These are phyloP conservation scores for Candida sanyaensis DNA, from an alignment of 1,139 yeast species.

Conservation along the genomic window DNA sequence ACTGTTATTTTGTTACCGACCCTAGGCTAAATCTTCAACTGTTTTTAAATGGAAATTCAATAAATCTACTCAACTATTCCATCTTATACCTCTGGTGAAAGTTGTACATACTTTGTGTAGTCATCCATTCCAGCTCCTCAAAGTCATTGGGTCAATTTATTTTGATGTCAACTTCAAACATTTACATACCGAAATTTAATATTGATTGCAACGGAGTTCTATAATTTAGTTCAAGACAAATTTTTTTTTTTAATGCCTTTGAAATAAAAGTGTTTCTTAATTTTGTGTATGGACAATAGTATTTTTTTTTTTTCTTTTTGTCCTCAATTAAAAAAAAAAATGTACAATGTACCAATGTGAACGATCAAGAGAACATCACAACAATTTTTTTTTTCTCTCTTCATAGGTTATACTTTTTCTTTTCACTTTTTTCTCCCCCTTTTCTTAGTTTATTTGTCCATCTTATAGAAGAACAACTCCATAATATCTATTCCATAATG, in stretches of 20 bases:
- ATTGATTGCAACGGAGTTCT: too few species aligned
- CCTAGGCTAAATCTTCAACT: not conserved
- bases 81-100: not conserved
- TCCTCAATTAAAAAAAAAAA: too few species aligned
- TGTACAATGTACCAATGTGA: not conserved
- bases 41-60: not conserved
- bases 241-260: not conserved
- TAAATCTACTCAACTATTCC: not conserved
- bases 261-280: not conserved
- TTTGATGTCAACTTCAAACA: too few species aligned
- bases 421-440: conserved; percentile 3
- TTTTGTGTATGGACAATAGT: not conserved
- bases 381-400: conserved; percentile 4
- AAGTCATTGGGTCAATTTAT: too few species aligned
- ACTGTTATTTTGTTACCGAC: not conserved
- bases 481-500: conserved; percentile 17
- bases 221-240: too few species aligned
- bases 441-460: not conserved
- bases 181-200: too few species aligned
- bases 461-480: not conserved
- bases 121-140: too few species aligned
- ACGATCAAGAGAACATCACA: conserved; percentile 5
- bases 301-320: not conserved
- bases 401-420: conserved; percentile 2
- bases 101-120: too few species aligned